Evolutionary conservation across 331 rosid species (phyloP), one percentile per base, ranked within the genome.

Genomic region (Acacia concinna): DNA sequence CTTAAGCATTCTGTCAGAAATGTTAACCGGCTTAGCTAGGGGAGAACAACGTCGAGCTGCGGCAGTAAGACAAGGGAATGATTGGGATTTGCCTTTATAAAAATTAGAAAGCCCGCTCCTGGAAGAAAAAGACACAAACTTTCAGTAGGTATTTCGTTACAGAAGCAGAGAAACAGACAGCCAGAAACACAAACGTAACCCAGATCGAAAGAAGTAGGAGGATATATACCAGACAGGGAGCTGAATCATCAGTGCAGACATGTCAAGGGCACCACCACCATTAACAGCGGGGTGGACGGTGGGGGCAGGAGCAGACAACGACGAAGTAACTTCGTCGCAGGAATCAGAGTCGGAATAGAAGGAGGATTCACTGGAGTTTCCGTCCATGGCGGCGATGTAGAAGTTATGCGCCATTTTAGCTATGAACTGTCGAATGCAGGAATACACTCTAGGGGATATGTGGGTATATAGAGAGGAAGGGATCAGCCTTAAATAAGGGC

Each of bases 51-150:
- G n/a, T n/a, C n/a, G n/a, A n/a, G n/a, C n/a, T n/a, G n/a, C n/a
- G n/a, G n/a, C n/a, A n/a, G n/a, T n/a, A n/a, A n/a, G n/a, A n/a
- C n/a, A n/a, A n/a, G n/a, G n/a, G n/a, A n/a, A n/a, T n/a, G 91
- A 85, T 60, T 81, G 87, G 35, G 91, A 88, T 59, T 81, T 88
- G 2, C 91, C 91, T 3, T 83, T 52, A 73, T 88, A 88, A 79
- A 71, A 73, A 41, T 60, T 83, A n/a, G 91, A 88, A 1, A 88
- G 87, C 66, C 91, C 91, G 64, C 87, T 88, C 84, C 91, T 88
- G 23, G n/a, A 4, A 4, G 3, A 3, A 1, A 77, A 43, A 41
- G 40, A 60, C 14, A 27, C 72, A 74, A 70, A 35, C 80, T 57
- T 72, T 79, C 71, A 32, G 4, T 1, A 59, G 35, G 18, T 0